Evolutionary conservation across 2,329 filamentous ascomycete species (phyloP), one percentile per base, ranked within the genome.

Genomic region (Thielaviopsis populi): DNA sequence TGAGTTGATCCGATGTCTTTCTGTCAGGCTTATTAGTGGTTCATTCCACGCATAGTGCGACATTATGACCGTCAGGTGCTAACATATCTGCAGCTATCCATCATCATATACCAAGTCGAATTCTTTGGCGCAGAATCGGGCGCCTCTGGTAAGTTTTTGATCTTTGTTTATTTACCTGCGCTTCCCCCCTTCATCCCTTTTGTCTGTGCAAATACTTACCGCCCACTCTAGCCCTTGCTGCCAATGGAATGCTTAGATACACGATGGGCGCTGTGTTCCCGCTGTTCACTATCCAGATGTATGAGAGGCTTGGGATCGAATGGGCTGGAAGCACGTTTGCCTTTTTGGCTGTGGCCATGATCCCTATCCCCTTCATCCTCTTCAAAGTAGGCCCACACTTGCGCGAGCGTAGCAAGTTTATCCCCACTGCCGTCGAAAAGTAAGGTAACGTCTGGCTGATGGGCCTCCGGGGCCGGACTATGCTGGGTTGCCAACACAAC

Each of bases 221-320:
- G 75, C 68, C 78, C 83, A 0, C 83, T 83, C 0, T 79, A 65
- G 82, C 82, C 0, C 73, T 80, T 59, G 82, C 80, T 6, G 83
- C 84, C 1, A 86, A 85, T 66, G 78, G 79, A 1, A 72, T 86
- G 11, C 73, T 80, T 1, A 72, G 83, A 27, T 86, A 85, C 67
- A 71, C 71, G 0, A 74, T 85, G 7, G 80, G 79, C 0, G 80
- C 77, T 0, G 78, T 75, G 0, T 86, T 86, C 63, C 83, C 83
- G 0, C 70, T 86, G 0, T 86, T 86, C 67, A 80, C 81, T 0
- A 72, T 85, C 0, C 80, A 83, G 66, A 81, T 80, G 75, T 80
- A 77, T 53, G 63, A 71, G 5, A 71, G 68, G 2, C 68, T 80
- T 13, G 77, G 77, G 0, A 75, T 78, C 3, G 69, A 69, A 17